Conservation (phyloP, 768 basidiomycete genomes). For the Auriscalpium orientale region DNA sequence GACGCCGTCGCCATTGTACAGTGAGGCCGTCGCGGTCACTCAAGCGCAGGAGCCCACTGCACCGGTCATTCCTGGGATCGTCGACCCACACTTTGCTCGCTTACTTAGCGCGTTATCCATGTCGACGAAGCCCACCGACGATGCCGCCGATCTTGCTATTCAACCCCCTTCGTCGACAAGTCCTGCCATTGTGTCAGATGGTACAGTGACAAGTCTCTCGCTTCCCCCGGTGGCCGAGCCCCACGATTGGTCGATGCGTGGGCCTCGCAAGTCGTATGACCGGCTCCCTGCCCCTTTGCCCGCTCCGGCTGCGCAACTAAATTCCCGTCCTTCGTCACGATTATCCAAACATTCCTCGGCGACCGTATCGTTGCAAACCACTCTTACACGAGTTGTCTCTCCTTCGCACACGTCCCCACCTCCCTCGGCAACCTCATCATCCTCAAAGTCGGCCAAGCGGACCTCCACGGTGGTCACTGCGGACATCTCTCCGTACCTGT, state of each 20-base stretch:
- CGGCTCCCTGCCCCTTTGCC: not conserved
- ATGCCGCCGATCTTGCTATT: not conserved
- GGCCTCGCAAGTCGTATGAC: not conserved
- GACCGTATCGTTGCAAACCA: not conserved
- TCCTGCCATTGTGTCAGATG: not conserved
- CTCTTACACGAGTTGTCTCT: not conserved
- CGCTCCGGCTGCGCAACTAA: not conserved
- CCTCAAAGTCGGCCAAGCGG: slow-evolving; percentile 4
- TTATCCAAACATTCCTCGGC: not conserved
- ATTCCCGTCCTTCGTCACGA: not conserved
- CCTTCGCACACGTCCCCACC: not conserved
- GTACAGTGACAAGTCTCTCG: too few species aligned
- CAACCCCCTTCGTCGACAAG: not conserved
- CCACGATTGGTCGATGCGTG: slow-evolving; percentile 1
- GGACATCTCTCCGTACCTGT: slow-evolving; percentile 65
- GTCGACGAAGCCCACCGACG: slow-evolving; percentile 30
- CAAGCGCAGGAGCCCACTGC: slow-evolving; percentile 25
- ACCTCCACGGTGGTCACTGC: slow-evolving; percentile 33
- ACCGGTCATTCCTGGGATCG: slow-evolving; percentile 25
- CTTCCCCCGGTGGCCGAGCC: not conserved
- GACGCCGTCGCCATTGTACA: slow-evolving; percentile 56
- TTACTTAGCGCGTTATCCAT: slow-evolving; percentile 55
- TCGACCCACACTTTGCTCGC: slow-evolving; percentile 68
- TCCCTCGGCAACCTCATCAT: slow-evolving; percentile 1
- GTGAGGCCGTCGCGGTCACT: slow-evolving; percentile 27